phyloP scores from a whole-genome alignment of 306 rosid species.

The Cyamopsis tetragonoloba region DNA sequence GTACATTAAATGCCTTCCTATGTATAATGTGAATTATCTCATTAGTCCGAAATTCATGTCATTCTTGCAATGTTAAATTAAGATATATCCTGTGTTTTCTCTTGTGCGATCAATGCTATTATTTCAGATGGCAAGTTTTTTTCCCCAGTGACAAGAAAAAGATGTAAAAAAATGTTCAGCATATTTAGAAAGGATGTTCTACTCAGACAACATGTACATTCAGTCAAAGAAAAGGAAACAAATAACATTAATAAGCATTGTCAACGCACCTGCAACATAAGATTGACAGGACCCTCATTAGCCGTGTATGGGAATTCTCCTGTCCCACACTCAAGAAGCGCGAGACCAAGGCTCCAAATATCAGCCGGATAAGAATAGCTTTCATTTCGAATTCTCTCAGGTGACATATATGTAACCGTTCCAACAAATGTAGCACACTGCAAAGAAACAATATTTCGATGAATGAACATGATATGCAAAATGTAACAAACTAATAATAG shows the following conservation, averaged over 20 bases:
- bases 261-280: slow-evolving; percentile 84
- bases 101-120: slow-evolving; percentile 1
- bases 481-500: background rate
- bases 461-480: background rate
- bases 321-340: slow-evolving; percentile 92
- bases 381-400: slow-evolving; percentile 91
- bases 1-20: background rate
- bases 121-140: background rate
- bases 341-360: slow-evolving; percentile 98
- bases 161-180: background rate
- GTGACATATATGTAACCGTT: slow-evolving; percentile 96
- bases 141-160: background rate
- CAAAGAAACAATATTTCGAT: slow-evolving; percentile 13
- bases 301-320: slow-evolving; percentile 98
- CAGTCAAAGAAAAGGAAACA: slow-evolving; percentile 1
- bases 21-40: background rate
- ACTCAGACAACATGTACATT: slow-evolving; percentile 4
- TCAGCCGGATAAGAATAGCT: slow-evolving; percentile 97
- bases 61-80: slow-evolving; percentile 2
- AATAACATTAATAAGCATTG: background rate
- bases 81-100: background rate
- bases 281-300: slow-evolving; percentile 90
- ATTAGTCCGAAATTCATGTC: background rate
- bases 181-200: slow-evolving; percentile 5
- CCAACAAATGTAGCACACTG: slow-evolving; percentile 99